Conservation (phyloP, 306 rosid genomes). For the Castanea crenata region DNA sequence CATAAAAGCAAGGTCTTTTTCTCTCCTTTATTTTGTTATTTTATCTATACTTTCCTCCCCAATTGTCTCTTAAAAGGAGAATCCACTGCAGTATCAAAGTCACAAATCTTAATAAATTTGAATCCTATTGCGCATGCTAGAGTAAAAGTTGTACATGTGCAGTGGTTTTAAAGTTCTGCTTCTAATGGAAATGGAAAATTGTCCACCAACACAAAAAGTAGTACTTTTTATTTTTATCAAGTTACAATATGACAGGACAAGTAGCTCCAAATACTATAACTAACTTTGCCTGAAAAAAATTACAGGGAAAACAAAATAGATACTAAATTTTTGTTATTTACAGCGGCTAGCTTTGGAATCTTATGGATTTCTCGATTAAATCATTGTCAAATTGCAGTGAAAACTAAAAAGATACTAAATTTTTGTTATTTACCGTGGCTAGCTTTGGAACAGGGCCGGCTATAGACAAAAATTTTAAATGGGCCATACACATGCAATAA, state of each 20-base stretch:
- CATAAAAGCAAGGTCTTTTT: neutral
- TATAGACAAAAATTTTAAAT: no score
- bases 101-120: slow-evolving; percentile 10
- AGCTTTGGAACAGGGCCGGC: no score
- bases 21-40: neutral
- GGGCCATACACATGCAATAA: slow-evolving; percentile 72
- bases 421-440: no score
- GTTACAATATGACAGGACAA: neutral
- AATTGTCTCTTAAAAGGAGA: slow-evolving; percentile 62
- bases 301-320: no score
- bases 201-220: neutral
- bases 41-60: neutral
- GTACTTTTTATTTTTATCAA: neutral
- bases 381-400: neutral
- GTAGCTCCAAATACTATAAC: neutral
- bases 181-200: slow-evolving; percentile 1
- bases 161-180: slow-evolving; percentile 17
- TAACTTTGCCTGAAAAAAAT: neutral
- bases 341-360: neutral
- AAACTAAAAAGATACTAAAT: no score
- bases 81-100: slow-evolving; percentile 46
- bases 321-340: no score
- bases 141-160: slow-evolving; percentile 9
- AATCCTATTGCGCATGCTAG: slow-evolving; percentile 51
- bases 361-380: neutral